These are phyloP conservation scores for Fusarium drepaniforme DNA, from an alignment of 2,329 filamentous ascomycete species.

Conservation along the genomic window DNA sequence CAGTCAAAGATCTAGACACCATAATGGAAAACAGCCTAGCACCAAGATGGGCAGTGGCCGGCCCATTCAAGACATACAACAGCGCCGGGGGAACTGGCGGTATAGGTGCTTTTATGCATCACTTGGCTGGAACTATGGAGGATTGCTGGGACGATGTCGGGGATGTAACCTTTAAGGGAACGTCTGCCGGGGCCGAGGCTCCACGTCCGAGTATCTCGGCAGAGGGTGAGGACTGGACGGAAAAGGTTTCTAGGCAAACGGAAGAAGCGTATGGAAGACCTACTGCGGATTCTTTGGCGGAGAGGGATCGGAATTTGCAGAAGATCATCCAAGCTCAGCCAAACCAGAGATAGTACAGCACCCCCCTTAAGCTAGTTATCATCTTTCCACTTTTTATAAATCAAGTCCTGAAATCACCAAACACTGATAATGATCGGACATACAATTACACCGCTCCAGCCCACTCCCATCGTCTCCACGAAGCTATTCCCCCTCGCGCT, in stretches of 20 bases:
- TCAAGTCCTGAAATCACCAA: not conserved
- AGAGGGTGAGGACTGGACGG: slow-evolving; percentile 15
- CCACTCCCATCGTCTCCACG: not conserved
- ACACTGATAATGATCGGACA: not conserved
- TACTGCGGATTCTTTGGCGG: slow-evolving; percentile 10
- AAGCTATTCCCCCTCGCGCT: not conserved
- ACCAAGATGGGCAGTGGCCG: slow-evolving; percentile 36
- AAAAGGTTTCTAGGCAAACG: slow-evolving; percentile 22
- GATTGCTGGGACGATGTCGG: slow-evolving; percentile 31
- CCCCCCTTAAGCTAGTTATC: not conserved
- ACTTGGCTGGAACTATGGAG: slow-evolving; percentile 32
- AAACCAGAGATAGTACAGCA: not conserved
- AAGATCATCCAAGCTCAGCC: slow-evolving; percentile 29
- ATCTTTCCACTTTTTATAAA: not conserved
- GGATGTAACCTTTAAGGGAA: slow-evolving; percentile 19
- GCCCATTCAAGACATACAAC: slow-evolving; percentile 40
- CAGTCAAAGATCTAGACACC: slow-evolving; percentile 46
- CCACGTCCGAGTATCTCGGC: not conserved
- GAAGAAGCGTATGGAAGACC: slow-evolving; percentile 25
- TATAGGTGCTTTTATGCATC: slow-evolving; percentile 31
- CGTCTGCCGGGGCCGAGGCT: not conserved
- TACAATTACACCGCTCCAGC: not conserved
- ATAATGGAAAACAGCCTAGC: slow-evolving; percentile 42
- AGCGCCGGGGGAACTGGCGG: slow-evolving; percentile 35
- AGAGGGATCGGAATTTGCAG: slow-evolving; percentile 27